Evolutionary conservation across 805 yeast genomes (phyloP), one percentile per base, ranked within the genome.

Genomic region (Soucietia sequanensis): DNA sequence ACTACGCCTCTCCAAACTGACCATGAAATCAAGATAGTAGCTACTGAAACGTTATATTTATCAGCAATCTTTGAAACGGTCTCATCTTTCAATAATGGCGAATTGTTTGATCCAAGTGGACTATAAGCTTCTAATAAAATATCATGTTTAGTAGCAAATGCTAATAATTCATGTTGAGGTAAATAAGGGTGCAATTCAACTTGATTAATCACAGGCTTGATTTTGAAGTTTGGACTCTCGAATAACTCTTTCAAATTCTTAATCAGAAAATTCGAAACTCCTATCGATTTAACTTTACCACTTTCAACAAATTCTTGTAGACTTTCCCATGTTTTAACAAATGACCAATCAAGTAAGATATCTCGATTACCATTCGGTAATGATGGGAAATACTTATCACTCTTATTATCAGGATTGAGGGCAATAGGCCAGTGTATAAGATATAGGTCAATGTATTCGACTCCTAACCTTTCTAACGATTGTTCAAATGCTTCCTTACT

Each of bases 351-450:
- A 12, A 45, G 35, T 14, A 50, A 42, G 22, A 65, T 51, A 28
- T 59, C 62, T 21, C 23, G 8, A 9, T 21, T 21, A 11, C 23
- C 23, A 11, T 21, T 21, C 10, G 23, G 23, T 11, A 21, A 21
- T 9, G 11, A 8, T 11, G 23, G 23, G 23, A 21, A 9, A 8
- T 21, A 9, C 10, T 8, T 8, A 11, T 21, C 10, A 11, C 54
- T 54, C 12, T 62, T 61, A 31, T 62, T 53, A n/a, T 31, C 38
- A n/a, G 68, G 58, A 34, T 69, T 72, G 39, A 75, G 56, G 9
- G 60, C 48, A 27, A 45, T 47, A 5, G 95, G 95, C 95, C 95
- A 87, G 61, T 87, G 95, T 56, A 85, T 72, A 52, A 87, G 70
- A 54, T 80, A 80, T 39, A 87, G 64, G 54, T 87, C 95, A 34